Percentiles rank a stretch among this genome's conserved stretches.
Evolutionary conservation across 2,329 filamentous ascomycete species (phyloP).

Genomic region (Fusarium sp.): DNA sequence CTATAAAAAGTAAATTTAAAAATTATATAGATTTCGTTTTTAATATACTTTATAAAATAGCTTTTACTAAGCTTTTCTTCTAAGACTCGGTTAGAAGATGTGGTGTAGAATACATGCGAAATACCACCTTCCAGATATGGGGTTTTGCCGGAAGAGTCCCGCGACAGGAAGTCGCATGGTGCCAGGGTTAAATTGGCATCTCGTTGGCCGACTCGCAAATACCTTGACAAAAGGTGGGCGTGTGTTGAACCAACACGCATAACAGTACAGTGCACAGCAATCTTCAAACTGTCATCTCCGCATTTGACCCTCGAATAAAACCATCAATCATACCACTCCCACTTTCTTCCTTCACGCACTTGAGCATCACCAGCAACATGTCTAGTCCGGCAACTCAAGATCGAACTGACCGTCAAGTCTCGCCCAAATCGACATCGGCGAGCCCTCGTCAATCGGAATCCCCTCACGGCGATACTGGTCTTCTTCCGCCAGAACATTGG

Average conservation of each 20-base stretch:
- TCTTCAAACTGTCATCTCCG: background rate
- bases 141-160: background rate
- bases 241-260: background rate
- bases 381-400: background rate
- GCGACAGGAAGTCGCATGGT: background rate
- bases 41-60: too few relatives aligned
- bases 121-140: background rate
- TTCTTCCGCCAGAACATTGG: background rate
- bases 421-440: background rate
- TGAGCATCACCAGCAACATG: background rate
- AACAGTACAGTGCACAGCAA: background rate
- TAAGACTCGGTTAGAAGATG: background rate
- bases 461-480: background rate
- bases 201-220: background rate
- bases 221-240: background rate
- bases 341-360: fast-evolving
- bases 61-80: too few relatives aligned
- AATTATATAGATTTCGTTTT: too few relatives aligned
- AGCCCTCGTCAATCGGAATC: background rate
- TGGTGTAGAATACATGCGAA: background rate
- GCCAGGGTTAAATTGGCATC: background rate
- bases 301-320: background rate
- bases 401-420: background rate
- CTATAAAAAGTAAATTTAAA: too few relatives aligned
- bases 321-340: background rate